Base-by-base conservation (phyloP, 345 rosid species). In the Garcia nutans region DNA sequence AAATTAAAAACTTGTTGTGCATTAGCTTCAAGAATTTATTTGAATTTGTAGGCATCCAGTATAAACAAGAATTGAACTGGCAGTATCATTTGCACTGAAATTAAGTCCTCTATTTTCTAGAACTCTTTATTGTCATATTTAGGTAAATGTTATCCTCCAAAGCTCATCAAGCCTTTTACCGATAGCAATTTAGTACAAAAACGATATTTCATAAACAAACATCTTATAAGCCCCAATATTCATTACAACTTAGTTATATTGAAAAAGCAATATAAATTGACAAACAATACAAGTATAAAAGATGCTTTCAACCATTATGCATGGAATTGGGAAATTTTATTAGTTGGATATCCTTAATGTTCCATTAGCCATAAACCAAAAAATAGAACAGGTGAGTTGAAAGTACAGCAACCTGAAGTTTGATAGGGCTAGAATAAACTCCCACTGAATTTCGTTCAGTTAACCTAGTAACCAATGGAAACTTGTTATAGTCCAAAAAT, bases 391-490 rank as follows among this genome's bases (percentile, higher is more conserved):
- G n/a, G 31, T 2, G 22, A 57, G 57, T 72, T 65, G 37, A 54
- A 73, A 70, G 75, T 63, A 52, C 31, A 61, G 65, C 71, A 60
- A 94, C 98, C 97, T 94, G 97, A 83, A 86, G 93, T 80, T 89
- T 91, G 65, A 88, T 58, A 49, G 92, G 89, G 81, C 91, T 89
- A 8, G 97, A 88, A 87, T 89, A 87, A 68, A 91, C 97, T 85
- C 84, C 87, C 79, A 67, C 82, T 50, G 93, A 88, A 77, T 89
- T 94, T 49, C 87, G 82, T 72, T 92, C 97, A 66, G 88, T 91
- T 82, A 94, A 74, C 83, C 75, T 88, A 77, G 92, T 92, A 62
- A 92, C 86, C 79, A 94, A 76, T 2, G 98, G 97, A 77, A 91
- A 94, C 87, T 91, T 94, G 88, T 88, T 88, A 66, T 78, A 67